Base-by-base conservation (phyloP, 2,329 filamentous ascomycete genomes). In the Diaporthe helianthi region DNA sequence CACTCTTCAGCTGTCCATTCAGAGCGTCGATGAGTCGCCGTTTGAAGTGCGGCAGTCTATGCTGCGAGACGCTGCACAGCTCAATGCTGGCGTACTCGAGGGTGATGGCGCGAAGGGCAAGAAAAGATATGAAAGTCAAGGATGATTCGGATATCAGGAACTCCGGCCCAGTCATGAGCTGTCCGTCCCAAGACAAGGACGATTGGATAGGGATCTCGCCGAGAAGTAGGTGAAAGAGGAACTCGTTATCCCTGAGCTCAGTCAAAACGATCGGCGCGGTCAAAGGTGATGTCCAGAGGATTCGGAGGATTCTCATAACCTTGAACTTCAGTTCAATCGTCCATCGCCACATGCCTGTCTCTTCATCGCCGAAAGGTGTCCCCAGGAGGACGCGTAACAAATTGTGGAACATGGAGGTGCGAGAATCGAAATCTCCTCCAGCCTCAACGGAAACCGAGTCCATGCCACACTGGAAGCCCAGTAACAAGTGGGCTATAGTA, bases 61-160 rank as follows among this genome's bases (percentile, higher is more conserved):
- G 86, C 83, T 91, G 90, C 1, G 91, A 88, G 44, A 94, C 89
- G 69, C 90, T 87, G 74, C 93, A 93, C 46, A 99, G 86, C 78
- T 98, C 95, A 71, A 92, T 90, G 17, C 92, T 90, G 41, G 93
- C 89, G 76, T 98, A 98, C 75, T 97, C 93, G 71, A 97, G 87
- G 47, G 93, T 87, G 75, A 93, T 88, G 64, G 92, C 90, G 68
- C 97, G 89, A 69, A 93, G 86, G 15, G 88, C 85, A 54, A 99
- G 84, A 77, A 97, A 97, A 75, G 95, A 90, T 41, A 91, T 86
- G 47, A 96, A 87, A 0, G 92, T 89, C 44, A 86, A 80, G 1
- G 92, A 89, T 12, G 92, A 90, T 24, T 89, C 84, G 0, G 86
- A 87, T 22, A 90, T 81, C 68, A 93, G 88, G 75, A 97, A 96